phyloP scores from a whole-genome alignment of 2,329 filamentous ascomycete genomes.

The Claviceps sp. region DNA sequence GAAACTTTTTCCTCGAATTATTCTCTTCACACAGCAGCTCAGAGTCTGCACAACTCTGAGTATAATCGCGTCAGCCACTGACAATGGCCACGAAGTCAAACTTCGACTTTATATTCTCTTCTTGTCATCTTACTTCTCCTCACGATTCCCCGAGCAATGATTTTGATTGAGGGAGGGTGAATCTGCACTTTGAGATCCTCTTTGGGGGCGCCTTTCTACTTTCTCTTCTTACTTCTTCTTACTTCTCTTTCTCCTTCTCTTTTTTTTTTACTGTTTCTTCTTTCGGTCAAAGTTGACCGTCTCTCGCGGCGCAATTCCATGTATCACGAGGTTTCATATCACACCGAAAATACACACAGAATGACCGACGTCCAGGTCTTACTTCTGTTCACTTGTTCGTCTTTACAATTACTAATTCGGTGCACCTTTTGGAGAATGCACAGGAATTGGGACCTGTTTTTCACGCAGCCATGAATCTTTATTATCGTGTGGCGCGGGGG shows the following conservation, averaged over 20 bases:
- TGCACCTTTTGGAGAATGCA: neutral
- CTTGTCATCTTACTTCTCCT: neutral
- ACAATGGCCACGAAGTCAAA: neutral
- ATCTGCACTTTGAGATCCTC: neutral
- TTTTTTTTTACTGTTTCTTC: neutral
- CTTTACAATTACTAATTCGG: neutral
- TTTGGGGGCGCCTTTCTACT: neutral
- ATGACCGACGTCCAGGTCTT: neutral
- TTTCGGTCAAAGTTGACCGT: neutral
- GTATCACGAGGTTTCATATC: neutral
- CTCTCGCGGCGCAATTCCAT: neutral
- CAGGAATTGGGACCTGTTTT: neutral
- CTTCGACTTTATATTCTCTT: neutral
- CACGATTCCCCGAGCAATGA: neutral
- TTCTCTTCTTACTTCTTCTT: neutral
- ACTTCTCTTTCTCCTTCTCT: neutral
- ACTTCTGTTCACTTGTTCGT: neutral
- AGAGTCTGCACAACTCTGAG: neutral
- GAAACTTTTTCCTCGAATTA: neutral
- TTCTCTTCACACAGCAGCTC: neutral
- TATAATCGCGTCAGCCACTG: neutral
- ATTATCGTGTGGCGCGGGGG: neutral
- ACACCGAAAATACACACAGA: neutral
- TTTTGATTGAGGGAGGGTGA: neutral
- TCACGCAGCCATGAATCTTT: neutral